These are phyloP conservation scores for Ananas comosus DNA, from an alignment of 176 grass and related monocot species.

Conservation along the genomic window DNA sequence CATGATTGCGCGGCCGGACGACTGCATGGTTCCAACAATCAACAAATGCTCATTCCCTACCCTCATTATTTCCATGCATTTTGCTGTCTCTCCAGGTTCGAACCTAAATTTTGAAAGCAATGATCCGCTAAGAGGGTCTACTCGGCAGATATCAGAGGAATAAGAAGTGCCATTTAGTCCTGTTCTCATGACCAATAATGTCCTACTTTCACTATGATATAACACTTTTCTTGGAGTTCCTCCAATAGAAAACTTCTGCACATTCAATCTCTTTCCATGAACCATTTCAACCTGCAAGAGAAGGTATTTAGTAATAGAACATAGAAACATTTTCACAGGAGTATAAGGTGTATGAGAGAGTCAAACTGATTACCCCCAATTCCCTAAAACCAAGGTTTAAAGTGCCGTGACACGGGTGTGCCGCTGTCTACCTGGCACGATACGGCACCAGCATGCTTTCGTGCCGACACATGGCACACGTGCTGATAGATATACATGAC, in stretches of 20 bases:
- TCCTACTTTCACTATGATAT: constrained; percentile 85
- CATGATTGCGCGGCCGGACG: constrained; percentile 64
- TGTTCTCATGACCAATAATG: constrained; percentile 74
- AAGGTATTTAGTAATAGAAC: not conserved
- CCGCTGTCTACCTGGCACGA: too few relatives aligned
- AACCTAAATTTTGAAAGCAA: constrained; percentile 89
- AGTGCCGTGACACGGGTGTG: too few relatives aligned
- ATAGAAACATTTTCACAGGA: not conserved
- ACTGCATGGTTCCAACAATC: constrained; percentile 84
- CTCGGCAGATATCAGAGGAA: constrained; percentile 81
- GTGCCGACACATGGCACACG: too few relatives aligned
- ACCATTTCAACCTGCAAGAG: constrained; percentile 90
- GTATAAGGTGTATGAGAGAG: not conserved
- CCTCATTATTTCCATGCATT: constrained; percentile 87
- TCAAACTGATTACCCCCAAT: not conserved
- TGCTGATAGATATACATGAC: too few relatives aligned
- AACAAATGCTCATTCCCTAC: constrained; percentile 75
- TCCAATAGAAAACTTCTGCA: constrained; percentile 77
- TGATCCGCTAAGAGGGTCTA: constrained; percentile 69
- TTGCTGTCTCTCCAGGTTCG: constrained; percentile 88
- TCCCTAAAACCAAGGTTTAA: too few relatives aligned
- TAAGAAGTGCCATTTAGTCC: constrained; percentile 50
- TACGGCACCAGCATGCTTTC: too few relatives aligned
- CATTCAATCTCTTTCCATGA: constrained; percentile 79
- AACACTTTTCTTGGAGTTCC: constrained; percentile 89